A percentile compares a stretch with the other conserved stretches of the same genome.
Evolutionary conservation across 108 stramenopile genomes (phyloP).

Genomic region (Thalassiosira profunda): DNA sequence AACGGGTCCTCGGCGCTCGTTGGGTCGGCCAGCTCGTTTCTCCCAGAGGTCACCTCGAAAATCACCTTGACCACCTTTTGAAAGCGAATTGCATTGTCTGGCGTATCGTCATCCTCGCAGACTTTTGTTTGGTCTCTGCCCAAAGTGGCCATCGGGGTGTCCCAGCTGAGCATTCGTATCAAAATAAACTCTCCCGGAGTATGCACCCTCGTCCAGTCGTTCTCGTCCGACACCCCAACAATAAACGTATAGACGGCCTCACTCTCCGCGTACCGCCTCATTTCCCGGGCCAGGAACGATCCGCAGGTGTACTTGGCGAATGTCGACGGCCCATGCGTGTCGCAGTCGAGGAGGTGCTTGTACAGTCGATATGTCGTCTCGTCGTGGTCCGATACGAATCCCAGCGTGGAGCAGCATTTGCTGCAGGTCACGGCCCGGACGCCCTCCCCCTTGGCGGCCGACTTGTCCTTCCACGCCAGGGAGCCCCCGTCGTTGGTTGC

Average conservation of each 20-base stretch:
- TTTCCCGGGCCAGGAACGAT: slow-evolving; percentile 77
- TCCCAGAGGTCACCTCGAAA: slow-evolving; percentile 32
- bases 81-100: slow-evolving; percentile 6
- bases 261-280: slow-evolving; percentile 85
- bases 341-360: slow-evolving; percentile 71
- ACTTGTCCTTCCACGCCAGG: slow-evolving; percentile 56
- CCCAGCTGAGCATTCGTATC: slow-evolving; percentile 79
- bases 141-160: slow-evolving; percentile 53
- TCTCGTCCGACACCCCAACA: slow-evolving; percentile 29
- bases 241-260: slow-evolving; percentile 84
- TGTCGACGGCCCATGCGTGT: neutral
- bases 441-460: neutral
- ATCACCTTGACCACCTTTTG: slow-evolving; percentile 56
- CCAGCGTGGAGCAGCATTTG: slow-evolving; percentile 65
- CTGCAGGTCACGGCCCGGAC: slow-evolving; percentile 26
- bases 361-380: slow-evolving; percentile 67
- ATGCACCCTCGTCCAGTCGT: slow-evolving; percentile 2
- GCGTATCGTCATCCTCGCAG: neutral
- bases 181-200: slow-evolving; percentile 48
- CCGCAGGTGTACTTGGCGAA: slow-evolving; percentile 43
- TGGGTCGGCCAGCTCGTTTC: no score
- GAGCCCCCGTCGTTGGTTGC: no score
- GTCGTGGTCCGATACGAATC: slow-evolving; percentile 66
- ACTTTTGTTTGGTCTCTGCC: no score
- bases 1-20: slow-evolving; percentile 17